These are phyloP conservation scores for Stagonosporopsis cucurbitacearum DNA, from an alignment of 2,329 filamentous ascomycete species.

Conservation along the genomic window DNA sequence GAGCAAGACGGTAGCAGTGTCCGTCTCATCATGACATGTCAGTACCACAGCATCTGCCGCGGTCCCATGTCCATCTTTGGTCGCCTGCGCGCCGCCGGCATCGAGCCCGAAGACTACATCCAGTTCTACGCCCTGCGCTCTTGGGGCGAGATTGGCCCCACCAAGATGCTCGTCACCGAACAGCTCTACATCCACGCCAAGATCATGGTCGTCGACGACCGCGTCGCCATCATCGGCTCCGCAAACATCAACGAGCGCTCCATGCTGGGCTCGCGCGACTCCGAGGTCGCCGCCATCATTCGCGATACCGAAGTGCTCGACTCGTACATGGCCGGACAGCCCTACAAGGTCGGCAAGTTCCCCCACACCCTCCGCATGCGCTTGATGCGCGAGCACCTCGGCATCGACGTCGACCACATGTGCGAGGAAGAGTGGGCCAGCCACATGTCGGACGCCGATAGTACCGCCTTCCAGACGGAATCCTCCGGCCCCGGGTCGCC, in stretches of 20 bases:
- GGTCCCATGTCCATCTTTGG: conserved; percentile 93
- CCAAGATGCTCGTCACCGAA: conserved; percentile 85
- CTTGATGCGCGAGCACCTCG: conserved; percentile 94
- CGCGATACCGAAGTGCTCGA: conserved; percentile 91
- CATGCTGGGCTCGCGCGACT: conserved; percentile 90
- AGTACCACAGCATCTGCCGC: conserved; percentile 94
- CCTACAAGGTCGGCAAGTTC: conserved; percentile 90
- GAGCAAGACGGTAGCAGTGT: conserved; percentile 94
- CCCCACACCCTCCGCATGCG: conserved; percentile 91
- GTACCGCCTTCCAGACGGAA: conserved; percentile 63
- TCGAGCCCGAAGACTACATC: conserved; percentile 94
- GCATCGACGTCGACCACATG: conserved; percentile 92
- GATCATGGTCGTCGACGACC: conserved; percentile 93
- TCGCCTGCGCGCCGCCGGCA: conserved; percentile 75
- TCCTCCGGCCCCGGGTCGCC: conserved; percentile 44
- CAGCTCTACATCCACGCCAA: conserved; percentile 99
- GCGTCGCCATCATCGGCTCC: conserved; percentile 91
- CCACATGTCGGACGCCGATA: conserved; percentile 63
- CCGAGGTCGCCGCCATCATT: conserved; percentile 87
- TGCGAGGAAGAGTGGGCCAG: conserved; percentile 45
- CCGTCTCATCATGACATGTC: conserved; percentile 93
- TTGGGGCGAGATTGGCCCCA: conserved; percentile 88
- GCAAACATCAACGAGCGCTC: conserved; percentile 99
- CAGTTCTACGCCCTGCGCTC: conserved; percentile 91
- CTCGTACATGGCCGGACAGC: conserved; percentile 88